Evolutionary conservation across 2,329 filamentous ascomycete genomes (phyloP).

Genomic region (Colletotrichum chlorophyti): DNA sequence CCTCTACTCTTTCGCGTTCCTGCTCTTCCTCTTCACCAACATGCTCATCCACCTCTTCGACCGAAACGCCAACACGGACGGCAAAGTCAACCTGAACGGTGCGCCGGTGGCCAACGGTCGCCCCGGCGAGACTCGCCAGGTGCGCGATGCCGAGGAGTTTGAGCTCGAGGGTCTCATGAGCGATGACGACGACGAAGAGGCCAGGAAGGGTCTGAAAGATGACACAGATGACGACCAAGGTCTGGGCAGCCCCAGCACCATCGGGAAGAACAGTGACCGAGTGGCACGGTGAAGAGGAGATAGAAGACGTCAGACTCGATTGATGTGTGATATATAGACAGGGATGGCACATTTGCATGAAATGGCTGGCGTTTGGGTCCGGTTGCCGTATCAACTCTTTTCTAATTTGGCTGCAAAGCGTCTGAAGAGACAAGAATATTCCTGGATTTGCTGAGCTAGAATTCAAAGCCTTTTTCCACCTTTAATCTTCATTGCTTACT

Average conservation of each 20-base stretch:
- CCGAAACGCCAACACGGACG: constrained; percentile 52
- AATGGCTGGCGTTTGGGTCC: constrained; percentile 22
- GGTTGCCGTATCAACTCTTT: constrained; percentile 5
- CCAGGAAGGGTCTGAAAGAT: constrained; percentile 62
- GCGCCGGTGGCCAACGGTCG: constrained; percentile 41
- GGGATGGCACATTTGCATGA: constrained; percentile 18
- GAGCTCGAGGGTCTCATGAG: constrained; percentile 85
- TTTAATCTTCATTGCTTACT: neutral
- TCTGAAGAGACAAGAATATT: constrained; percentile 12
- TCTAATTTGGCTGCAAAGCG: constrained; percentile 15
- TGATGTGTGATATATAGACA: constrained; percentile 13
- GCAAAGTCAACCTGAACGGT: constrained; percentile 47
- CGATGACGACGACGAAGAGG: constrained; percentile 74
- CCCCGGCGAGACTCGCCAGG: constrained; percentile 57
- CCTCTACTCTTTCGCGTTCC: constrained; percentile 86
- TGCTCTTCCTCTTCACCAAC: constrained; percentile 90
- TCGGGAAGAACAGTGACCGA: constrained; percentile 53
- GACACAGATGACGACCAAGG: constrained; percentile 70
- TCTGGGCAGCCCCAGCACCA: constrained; percentile 44
- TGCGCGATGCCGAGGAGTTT: constrained; percentile 83
- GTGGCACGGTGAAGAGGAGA: constrained; percentile 30
- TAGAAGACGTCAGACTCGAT: neutral
- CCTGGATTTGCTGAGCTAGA: constrained; percentile 2
- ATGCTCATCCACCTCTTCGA: constrained; percentile 88
- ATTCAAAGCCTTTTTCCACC: neutral